These are phyloP conservation scores for Neurospora sp. DNA, from an alignment of 2,329 filamentous ascomycete species.

Conservation along the genomic window DNA sequence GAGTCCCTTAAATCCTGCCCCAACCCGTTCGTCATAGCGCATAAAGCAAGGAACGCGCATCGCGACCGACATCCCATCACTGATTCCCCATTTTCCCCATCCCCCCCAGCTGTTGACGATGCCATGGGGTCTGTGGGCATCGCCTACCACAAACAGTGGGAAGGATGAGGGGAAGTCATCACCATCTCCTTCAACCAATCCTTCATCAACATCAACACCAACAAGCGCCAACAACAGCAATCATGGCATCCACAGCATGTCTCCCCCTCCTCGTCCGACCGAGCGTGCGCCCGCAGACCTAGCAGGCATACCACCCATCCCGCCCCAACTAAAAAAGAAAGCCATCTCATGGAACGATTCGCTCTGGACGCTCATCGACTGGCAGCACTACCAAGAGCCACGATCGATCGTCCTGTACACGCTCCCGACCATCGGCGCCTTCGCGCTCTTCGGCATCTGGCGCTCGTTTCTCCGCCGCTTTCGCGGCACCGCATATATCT, in stretches of 20 bases:
- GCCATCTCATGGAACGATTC: constrained; percentile 30
- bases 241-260: neutral
- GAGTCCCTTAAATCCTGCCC: neutral
- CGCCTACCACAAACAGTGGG: constrained; percentile 5
- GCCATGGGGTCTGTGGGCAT: constrained; percentile 14
- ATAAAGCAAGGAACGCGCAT: neutral
- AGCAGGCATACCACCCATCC: neutral
- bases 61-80: neutral
- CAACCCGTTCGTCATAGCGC: neutral
- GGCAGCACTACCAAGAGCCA: constrained; percentile 45
- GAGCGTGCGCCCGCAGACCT: neutral
- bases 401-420: constrained; percentile 43
- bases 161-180: constrained; percentile 4
- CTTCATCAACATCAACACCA: neutral
- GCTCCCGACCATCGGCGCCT: constrained; percentile 41
- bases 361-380: constrained; percentile 35
- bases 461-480: constrained; percentile 75
- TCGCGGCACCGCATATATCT: constrained; percentile 65
- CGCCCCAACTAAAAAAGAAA: constrained; percentile 13
- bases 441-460: constrained; percentile 60
- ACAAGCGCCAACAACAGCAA: neutral
- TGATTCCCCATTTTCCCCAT: neutral
- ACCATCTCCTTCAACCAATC: neutral
- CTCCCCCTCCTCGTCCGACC: neutral
- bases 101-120: constrained; percentile 4